Evolutionary conservation across 768 basidiomycete species (phyloP), one percentile per base, ranked within the genome.

Genomic region (Xerocomellus intermedius): DNA sequence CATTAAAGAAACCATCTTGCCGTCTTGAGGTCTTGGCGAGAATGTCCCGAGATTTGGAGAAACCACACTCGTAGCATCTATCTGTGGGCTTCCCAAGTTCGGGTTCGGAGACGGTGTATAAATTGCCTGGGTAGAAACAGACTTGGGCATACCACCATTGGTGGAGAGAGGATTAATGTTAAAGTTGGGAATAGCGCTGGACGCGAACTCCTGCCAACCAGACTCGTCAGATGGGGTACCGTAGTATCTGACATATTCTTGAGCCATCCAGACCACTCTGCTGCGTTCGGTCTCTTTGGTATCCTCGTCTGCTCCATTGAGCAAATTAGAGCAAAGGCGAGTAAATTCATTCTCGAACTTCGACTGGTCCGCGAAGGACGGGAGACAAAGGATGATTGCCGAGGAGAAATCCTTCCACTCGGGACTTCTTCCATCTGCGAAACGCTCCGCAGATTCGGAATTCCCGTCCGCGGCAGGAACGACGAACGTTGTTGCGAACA

Each of bases 401-500:
- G 81, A 79, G 2, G 86, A 81, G 59, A 88, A 88, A 46, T 81
- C 78, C 63, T 78, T 79, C 87, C 87, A 90, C 17, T 69, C 68
- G 30, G 74, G 70, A 36, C 55, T 63, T 46, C 60, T 55, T 47
- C 60, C 55, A 43, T 62, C 66, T 45, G 51, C 50, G 28, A 33
- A 58, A 47, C 24, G 66, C 55, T 64, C 59, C 50, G 41, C 54
- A 30, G 53, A 57, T 24, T 64, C 62, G 19, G 43, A 33, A 21
- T 61, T 53, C 10, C 52, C 57, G n/a, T 66, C 64, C 30, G 47
- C 33, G 38, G 53, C 36, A 33, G 57, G 22, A 47, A 67, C 46
- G 42, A 73, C 50, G 65, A 87, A 90, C 14, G 82, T 84, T 1
- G 90, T 91, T 13, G 81, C 86, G 66, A 94, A 94, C 13, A 91